These are phyloP conservation scores for Truncatella angustata DNA, from an alignment of 2,329 filamentous ascomycete species.

Conservation along the genomic window DNA sequence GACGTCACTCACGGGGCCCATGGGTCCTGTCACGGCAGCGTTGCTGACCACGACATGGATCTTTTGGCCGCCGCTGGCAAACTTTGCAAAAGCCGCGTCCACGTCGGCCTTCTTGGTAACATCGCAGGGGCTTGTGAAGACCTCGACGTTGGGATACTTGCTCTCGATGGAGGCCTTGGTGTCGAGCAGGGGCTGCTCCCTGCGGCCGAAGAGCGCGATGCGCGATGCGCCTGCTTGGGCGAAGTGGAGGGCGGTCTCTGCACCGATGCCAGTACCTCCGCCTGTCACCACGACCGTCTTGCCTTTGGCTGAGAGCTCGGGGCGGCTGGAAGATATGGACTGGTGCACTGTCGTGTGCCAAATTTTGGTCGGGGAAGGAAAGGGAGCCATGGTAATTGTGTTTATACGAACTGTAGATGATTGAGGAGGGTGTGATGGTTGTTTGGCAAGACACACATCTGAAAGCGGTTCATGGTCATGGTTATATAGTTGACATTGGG, in stretches of 20 bases:
- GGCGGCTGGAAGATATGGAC: conserved; percentile 35
- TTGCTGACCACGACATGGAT: conserved; percentile 40
- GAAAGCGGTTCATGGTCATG: background rate
- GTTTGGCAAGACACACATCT: background rate
- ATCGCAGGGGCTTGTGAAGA: conserved; percentile 30
- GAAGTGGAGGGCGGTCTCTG: conserved; percentile 39
- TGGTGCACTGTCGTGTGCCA: conserved; percentile 33
- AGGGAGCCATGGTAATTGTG: conserved; percentile 3
- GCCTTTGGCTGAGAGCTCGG: conserved; percentile 36
- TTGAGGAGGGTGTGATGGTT: background rate
- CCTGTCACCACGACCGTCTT: conserved; percentile 43
- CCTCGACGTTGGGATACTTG: conserved; percentile 31
- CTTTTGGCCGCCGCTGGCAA: conserved; percentile 24
- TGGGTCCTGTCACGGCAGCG: conserved; percentile 30
- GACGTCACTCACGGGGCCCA: conserved; percentile 23
- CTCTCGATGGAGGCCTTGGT: conserved; percentile 34
- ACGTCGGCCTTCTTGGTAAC: conserved; percentile 28
- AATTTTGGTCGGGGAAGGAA: conserved; percentile 33
- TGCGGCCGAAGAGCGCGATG: conserved; percentile 43
- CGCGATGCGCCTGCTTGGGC: conserved; percentile 40
- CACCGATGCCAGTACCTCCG: conserved; percentile 43
- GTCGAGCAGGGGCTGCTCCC: conserved; percentile 29
- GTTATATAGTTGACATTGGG: background rate
- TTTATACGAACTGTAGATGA: background rate
- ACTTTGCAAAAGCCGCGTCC: conserved; percentile 30